A percentile compares a stretch with the other conserved stretches of the same genome.
Evolutionary conservation across 2,329 filamentous ascomycete species (phyloP).

Genomic region (Fusarium siculi): DNA sequence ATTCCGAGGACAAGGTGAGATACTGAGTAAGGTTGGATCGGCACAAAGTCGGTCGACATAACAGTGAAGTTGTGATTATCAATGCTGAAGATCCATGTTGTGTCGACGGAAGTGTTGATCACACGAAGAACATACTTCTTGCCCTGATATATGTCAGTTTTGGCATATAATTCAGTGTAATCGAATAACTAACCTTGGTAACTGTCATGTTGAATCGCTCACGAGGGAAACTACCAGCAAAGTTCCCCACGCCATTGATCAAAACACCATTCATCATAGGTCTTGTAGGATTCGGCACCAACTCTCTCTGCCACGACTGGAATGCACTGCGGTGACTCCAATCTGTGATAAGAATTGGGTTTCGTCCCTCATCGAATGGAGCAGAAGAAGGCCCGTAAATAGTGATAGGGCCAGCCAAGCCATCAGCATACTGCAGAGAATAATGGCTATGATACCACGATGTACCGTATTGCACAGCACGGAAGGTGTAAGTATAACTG

Average conservation of each 20-base stretch:
- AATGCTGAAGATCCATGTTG: conserved; percentile 1
- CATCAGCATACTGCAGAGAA: conserved; percentile 33
- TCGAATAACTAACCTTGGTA: neutral
- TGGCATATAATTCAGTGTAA: accelerated
- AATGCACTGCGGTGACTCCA: conserved; percentile 14
- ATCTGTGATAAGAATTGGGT: conserved; percentile 8
- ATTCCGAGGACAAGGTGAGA: neutral
- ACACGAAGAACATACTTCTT: neutral
- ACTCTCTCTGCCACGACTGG: conserved; percentile 5
- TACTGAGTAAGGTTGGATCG: neutral
- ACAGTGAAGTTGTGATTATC: conserved; percentile 1
- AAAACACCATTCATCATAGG: conserved; percentile 18
- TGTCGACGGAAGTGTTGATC: neutral
- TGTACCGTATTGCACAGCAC: conserved; percentile 23
- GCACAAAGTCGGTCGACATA: conserved; percentile 1
- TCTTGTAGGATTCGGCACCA: conserved; percentile 2
- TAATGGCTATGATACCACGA: conserved; percentile 38
- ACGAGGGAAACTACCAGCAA: conserved; percentile 11
- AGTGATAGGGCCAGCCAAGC: conserved; percentile 32
- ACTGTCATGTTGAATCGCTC: conserved; percentile 17
- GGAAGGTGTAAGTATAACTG: conserved; percentile 22
- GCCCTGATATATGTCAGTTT: neutral
- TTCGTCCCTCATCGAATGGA: neutral
- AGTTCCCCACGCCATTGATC: conserved; percentile 12
- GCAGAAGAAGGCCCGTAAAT: conserved; percentile 24